A percentile compares a stretch with the other conserved stretches of the same genome.
Conservation (phyloP, 441 rosid species). For the Pelargonium cotyledonis region DNA sequence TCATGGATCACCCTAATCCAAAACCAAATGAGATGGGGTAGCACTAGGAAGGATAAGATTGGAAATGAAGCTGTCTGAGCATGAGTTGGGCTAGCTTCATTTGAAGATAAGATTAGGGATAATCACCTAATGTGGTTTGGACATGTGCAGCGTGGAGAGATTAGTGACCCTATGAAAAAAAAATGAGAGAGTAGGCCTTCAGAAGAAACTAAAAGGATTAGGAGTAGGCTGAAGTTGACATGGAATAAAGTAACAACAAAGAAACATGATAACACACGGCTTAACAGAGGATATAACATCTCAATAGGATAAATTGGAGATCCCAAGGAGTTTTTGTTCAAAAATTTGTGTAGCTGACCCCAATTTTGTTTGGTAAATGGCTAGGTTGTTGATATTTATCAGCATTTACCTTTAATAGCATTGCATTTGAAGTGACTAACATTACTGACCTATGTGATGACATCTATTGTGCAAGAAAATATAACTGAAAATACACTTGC, state of each 20-base stretch:
- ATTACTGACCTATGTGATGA: neutral
- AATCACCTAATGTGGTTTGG: neutral
- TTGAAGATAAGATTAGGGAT: neutral
- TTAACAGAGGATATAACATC: no score
- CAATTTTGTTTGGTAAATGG: no score
- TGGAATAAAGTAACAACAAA: neutral
- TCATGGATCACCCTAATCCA: neutral
- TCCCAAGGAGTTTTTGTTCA: no score
- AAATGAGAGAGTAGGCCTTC: neutral
- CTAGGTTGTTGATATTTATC: no score
- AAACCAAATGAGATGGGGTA: no score
- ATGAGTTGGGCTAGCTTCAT: neutral
- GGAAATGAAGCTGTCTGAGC: neutral
- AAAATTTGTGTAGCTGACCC: no score
- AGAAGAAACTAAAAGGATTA: conserved; percentile 1
- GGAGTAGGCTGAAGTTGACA: neutral
- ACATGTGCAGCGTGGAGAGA: neutral
- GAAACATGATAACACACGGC: no score
- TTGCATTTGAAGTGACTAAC: neutral
- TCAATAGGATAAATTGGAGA: no score
- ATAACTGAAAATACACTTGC: neutral
- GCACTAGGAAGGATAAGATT: neutral
- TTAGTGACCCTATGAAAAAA: neutral
- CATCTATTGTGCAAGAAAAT: neutral
- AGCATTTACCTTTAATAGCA: neutral